Conservation (phyloP, 23 red algal genomes). For the Agarophyton chilense region DNA sequence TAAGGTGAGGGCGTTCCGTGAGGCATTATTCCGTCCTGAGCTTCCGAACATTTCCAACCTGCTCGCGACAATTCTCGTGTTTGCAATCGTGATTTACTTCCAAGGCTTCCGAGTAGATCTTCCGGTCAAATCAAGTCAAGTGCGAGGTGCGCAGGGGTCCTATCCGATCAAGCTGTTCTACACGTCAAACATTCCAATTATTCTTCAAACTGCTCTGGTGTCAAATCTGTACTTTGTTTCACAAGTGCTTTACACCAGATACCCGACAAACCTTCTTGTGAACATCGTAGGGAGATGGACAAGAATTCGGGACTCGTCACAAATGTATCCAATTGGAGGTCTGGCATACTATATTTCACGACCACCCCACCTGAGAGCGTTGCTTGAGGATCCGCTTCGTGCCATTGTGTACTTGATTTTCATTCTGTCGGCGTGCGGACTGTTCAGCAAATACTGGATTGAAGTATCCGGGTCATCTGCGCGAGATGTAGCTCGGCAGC, state of each 20-base stretch:
- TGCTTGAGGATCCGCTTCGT: slow-evolving; percentile 83
- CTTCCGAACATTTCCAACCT: slow-evolving; percentile 98
- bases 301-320: slow-evolving; percentile 72
- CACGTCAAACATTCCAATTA: slow-evolving; percentile 99
- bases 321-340: slow-evolving; percentile 92
- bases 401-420: slow-evolving; percentile 90
- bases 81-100: slow-evolving; percentile 98
- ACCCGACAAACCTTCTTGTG: slow-evolving; percentile 88
- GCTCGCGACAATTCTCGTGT: slow-evolving; percentile 92
- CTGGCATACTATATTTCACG: slow-evolving; percentile 99
- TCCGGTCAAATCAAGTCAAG: slow-evolving; percentile 86
- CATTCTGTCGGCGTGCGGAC: slow-evolving; percentile 89
- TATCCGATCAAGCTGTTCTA: slow-evolving; percentile 99
- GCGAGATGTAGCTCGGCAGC: slow-evolving; percentile 93
- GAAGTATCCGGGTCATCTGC: slow-evolving; percentile 97
- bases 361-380: slow-evolving; percentile 75
- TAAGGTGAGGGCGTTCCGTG: slow-evolving; percentile 91
- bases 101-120: slow-evolving; percentile 98
- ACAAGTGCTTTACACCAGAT: slow-evolving; percentile 89
- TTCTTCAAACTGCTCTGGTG: slow-evolving; percentile 98
- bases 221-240: slow-evolving; percentile 98
- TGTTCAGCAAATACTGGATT: slow-evolving; percentile 97
- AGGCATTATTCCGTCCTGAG: slow-evolving; percentile 96
- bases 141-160: slow-evolving; percentile 85
- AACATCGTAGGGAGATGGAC: slow-evolving; percentile 92